phyloP scores from a whole-genome alignment of 345 rosid genomes.

The Melaleuca alternifolia region DNA sequence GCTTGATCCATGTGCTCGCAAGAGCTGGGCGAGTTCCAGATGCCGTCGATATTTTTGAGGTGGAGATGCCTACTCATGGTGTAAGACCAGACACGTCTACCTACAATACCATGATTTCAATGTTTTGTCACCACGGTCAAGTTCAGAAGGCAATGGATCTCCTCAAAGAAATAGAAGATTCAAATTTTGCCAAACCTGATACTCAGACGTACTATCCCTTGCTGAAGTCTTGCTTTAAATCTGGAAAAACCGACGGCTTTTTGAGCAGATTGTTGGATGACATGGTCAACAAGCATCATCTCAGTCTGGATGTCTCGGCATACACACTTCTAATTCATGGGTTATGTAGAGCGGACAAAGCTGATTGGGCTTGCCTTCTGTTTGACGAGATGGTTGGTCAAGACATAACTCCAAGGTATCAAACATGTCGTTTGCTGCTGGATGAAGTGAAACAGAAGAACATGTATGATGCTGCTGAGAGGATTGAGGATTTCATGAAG shows the following conservation, averaged over 20 bases:
- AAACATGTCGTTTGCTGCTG: slow-evolving; percentile 56
- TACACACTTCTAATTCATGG: slow-evolving; percentile 77
- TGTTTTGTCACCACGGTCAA: slow-evolving; percentile 49
- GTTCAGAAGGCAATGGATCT: slow-evolving; percentile 36
- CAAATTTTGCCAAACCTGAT: slow-evolving; percentile 46
- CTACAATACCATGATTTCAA: slow-evolving; percentile 69
- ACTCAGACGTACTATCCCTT: slow-evolving; percentile 59
- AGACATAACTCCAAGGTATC: slow-evolving; percentile 51
- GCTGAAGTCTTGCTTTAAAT: slow-evolving; percentile 58
- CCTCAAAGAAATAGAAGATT: slow-evolving; percentile 44
- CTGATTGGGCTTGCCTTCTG: slow-evolving; percentile 58
- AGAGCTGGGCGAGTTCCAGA: slow-evolving; percentile 46
- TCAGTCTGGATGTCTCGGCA: slow-evolving; percentile 64
- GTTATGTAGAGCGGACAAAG: slow-evolving; percentile 48
- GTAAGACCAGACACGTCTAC: slow-evolving; percentile 46
- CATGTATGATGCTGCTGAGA: slow-evolving; percentile 43
- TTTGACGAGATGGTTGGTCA: slow-evolving; percentile 67
- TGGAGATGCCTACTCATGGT: slow-evolving; percentile 42
- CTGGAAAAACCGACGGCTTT: slow-evolving; percentile 37
- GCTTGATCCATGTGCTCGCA: slow-evolving; percentile 61
- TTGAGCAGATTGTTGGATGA: slow-evolving; percentile 51
- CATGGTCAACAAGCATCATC: slow-evolving; percentile 64
- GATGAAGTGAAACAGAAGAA: slow-evolving; percentile 46
- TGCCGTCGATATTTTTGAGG: slow-evolving; percentile 41
- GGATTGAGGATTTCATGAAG: slow-evolving; percentile 51